These are phyloP conservation scores for Ramalina peruviana DNA, from an alignment of 495 filamentous ascomycete species.

Conservation along the genomic window DNA sequence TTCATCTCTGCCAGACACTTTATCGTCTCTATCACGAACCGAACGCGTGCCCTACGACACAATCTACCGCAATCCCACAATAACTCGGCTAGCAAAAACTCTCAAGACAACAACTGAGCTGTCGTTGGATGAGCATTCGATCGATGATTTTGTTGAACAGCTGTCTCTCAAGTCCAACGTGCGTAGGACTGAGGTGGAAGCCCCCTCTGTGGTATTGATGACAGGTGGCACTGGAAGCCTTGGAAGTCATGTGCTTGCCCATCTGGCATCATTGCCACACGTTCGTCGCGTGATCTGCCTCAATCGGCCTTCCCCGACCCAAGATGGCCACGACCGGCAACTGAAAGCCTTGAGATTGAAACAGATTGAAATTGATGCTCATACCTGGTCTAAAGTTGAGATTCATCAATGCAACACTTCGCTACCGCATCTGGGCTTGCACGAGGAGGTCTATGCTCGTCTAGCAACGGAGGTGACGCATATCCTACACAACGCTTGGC, in stretches of 20 bases:
- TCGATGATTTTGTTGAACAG: conserved; percentile 4
- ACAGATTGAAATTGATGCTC: conserved; percentile 1
- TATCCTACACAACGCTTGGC: conserved; percentile 40
- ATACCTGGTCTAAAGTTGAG: conserved; percentile 12
- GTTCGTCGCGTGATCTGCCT: conserved; percentile 17
- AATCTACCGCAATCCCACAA: conserved; percentile 13
- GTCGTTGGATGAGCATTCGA: neutral
- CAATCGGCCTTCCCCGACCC: conserved; percentile 2
- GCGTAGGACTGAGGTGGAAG: neutral
- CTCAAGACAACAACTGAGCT: neutral
- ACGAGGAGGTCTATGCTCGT: conserved; percentile 17
- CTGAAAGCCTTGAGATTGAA: conserved; percentile 4
- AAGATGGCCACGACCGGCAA: neutral
- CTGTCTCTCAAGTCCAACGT: neutral
- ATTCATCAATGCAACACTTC: conserved; percentile 25
- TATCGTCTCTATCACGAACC: too few species aligned
- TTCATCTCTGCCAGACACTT: neutral
- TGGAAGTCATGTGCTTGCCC: conserved; percentile 17
- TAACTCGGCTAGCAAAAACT: conserved; percentile 1
- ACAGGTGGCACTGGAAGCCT: conserved; percentile 24
- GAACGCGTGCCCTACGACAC: conserved; percentile 4
- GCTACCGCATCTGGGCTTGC: conserved; percentile 26
- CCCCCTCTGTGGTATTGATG: conserved; percentile 15
- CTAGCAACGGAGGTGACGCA: conserved; percentile 28
- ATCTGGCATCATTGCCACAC: conserved; percentile 3